A percentile compares a stretch with the other conserved stretches of the same genome.
These are phyloP conservation scores for Rhytidiadelphus loreus DNA, from an alignment of 225 moss, liverwort and hornwort species.

Conservation along the genomic window DNA sequence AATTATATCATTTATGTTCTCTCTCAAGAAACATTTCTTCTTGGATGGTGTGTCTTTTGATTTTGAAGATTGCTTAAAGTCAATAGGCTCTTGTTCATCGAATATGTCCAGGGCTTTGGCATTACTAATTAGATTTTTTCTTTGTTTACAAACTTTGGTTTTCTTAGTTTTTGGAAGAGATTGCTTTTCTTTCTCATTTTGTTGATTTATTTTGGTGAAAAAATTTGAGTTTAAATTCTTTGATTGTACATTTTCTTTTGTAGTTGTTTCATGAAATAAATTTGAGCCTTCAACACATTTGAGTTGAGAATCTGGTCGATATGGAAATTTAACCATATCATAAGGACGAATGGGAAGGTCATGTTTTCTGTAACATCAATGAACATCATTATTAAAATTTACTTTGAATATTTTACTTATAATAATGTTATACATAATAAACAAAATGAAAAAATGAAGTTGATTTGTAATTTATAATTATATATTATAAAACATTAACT, in stretches of 20 bases:
- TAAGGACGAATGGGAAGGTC: constrained; percentile 10
- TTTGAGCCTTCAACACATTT: background rate
- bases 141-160: background rate
- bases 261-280: background rate
- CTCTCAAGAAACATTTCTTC: background rate
- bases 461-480: no score
- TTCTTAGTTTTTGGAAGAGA: background rate
- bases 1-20: background rate
- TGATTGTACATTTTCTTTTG: background rate
- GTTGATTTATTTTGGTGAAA: background rate
- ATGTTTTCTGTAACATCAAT: background rate
- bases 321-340: constrained; percentile 41
- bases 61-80: background rate
- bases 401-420: background rate
- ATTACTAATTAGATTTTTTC: background rate
- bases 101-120: background rate
- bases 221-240: background rate
- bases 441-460: background rate
- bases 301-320: background rate
- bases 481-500: background rate
- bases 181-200: background rate
- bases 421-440: background rate
- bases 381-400: background rate
- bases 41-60: background rate
- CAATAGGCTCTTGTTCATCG: background rate